A percentile compares a stretch with the other conserved stretches of the same genome.
Evolutionary conservation across 2,329 filamentous ascomycete species (phyloP).

Genomic region (Colletotrichum brevisporum): DNA sequence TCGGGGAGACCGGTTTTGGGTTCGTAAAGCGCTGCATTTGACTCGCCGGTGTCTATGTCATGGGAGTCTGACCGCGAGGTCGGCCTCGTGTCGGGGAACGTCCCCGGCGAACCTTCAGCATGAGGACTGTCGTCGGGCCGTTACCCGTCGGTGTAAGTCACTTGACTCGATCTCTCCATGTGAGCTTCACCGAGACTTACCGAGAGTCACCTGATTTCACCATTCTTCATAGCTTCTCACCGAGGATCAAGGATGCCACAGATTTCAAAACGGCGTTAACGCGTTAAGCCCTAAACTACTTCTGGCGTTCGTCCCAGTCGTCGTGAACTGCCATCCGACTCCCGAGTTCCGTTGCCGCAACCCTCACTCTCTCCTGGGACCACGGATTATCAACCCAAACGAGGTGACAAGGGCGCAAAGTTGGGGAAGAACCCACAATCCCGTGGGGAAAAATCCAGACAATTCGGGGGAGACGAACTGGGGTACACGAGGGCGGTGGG

Average conservation of each 20-base stretch:
- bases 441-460: constrained; percentile 32
- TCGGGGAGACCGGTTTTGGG: constrained; percentile 9
- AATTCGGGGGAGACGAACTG: constrained; percentile 5
- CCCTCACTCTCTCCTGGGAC: neutral
- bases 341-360: constrained; percentile 30
- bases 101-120: constrained; percentile 3
- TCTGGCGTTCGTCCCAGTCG: constrained; percentile 5
- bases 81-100: constrained; percentile 12
- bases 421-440: constrained; percentile 29
- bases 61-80: constrained; percentile 13
- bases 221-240: neutral
- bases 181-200: too few species aligned
- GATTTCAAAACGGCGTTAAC: neutral
- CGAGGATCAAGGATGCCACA: constrained; percentile 2
- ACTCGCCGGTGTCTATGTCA: constrained; percentile 22
- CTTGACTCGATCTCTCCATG: too few species aligned
- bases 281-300: neutral
- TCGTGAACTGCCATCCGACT: constrained; percentile 32
- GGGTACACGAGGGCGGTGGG: constrained; percentile 27
- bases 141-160: constrained; percentile 13
- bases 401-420: constrained; percentile 10
- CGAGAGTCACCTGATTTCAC: too few species aligned
- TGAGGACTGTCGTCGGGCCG: neutral
- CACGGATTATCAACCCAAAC: neutral
- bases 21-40: neutral